Evolutionary conservation across 208 protist genomes (phyloP).

Genomic region (Leishmania tropica): DNA sequence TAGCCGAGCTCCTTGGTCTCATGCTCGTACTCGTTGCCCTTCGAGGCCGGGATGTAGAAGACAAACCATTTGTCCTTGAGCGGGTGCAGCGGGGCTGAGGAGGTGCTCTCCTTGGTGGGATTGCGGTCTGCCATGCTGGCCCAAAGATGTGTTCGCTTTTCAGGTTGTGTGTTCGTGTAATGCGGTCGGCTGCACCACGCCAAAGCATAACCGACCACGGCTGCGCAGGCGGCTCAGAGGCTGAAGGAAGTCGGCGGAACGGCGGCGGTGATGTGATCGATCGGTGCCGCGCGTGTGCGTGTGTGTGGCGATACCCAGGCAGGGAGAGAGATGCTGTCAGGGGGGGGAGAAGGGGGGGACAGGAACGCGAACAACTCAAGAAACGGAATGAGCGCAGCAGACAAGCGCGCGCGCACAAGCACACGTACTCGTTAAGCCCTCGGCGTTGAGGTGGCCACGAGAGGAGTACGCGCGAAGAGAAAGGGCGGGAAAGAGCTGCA

Average conservation of each 20-base stretch:
- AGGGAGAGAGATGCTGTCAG: background rate
- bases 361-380: background rate
- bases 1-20: conserved; percentile 68
- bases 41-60: conserved; percentile 68
- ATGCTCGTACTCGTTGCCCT: conserved; percentile 52
- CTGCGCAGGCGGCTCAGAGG: background rate
- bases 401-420: background rate
- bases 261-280: background rate
- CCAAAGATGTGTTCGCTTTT: background rate
- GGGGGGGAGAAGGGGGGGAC: background rate
- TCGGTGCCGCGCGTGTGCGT: background rate
- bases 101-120: conserved; percentile 7
- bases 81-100: conserved; percentile 40
- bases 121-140: conserved; percentile 24
- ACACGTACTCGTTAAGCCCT: background rate
- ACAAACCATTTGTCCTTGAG: conserved; percentile 87
- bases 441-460: background rate
- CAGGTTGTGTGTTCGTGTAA: background rate
- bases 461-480: background rate
- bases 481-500: conserved; percentile 13
- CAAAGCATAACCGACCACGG: background rate
- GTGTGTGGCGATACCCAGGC: background rate
- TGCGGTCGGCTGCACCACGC: background rate
- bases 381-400: background rate
- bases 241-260: background rate